These are phyloP conservation scores for Sugiyamaella novakii DNA, from an alignment of 1,139 yeast species.

Conservation along the genomic window DNA sequence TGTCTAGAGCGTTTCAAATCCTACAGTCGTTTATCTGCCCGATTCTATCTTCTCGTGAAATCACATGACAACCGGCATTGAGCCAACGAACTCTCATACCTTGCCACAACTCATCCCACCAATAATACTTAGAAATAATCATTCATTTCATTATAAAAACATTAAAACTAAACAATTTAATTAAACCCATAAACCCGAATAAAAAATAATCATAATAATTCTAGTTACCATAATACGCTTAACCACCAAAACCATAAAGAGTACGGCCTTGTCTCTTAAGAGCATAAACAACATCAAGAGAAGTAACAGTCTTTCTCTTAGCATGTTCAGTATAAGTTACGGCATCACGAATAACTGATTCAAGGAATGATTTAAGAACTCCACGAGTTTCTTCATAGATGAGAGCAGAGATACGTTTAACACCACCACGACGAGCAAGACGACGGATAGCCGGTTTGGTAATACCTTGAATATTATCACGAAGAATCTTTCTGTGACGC, in stretches of 20 bases:
- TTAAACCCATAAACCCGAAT: constrained; percentile 15
- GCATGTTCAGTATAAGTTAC: constrained; percentile 99
- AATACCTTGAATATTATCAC: constrained; percentile 99
- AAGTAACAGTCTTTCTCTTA: constrained; percentile 99
- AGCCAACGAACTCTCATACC: too few relatives aligned
- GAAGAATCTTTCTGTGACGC: constrained; percentile 99
- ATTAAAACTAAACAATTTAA: constrained; percentile 6
- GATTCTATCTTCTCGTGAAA: too few relatives aligned
- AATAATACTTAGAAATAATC: constrained; percentile 5
- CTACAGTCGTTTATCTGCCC: too few relatives aligned
- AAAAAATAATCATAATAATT: constrained; percentile 19
- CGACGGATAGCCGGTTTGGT: constrained; percentile 99
- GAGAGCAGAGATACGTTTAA: constrained; percentile 98
- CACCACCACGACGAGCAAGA: constrained; percentile 99
- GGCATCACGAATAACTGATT: constrained; percentile 98
- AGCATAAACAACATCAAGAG: constrained; percentile 98
- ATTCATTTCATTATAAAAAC: constrained; percentile 12
- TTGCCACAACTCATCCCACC: too few relatives aligned
- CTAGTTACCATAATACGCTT: too few relatives aligned
- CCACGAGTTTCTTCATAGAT: constrained; percentile 99
- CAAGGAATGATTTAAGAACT: constrained; percentile 93
- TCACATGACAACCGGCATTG: too few relatives aligned
- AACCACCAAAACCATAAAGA: constrained; percentile 99
- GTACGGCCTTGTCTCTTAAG: constrained; percentile 99
- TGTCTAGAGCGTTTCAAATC: too few relatives aligned